A percentile compares a stretch with the other conserved stretches of the same genome.
Conservation (phyloP, 106 monocot species). For the Allium cepa region DNA sequence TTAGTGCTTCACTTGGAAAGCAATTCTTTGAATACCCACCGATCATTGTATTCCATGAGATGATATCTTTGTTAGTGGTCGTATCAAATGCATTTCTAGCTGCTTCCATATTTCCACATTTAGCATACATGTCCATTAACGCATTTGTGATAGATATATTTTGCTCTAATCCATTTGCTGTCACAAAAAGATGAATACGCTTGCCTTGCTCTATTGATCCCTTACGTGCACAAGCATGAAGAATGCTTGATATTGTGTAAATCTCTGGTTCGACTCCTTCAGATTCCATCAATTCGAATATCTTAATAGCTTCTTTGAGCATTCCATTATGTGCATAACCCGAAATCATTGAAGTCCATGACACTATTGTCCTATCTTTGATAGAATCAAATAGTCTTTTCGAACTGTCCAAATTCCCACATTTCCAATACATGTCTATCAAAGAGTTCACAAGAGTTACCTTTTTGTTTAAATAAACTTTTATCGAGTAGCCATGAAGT, state of each 20-base stretch:
- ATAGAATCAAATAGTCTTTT: conserved; percentile 39
- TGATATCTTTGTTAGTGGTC: conserved; percentile 29
- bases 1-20: conserved; percentile 54
- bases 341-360: conserved; percentile 73
- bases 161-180: conserved; percentile 32
- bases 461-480: conserved; percentile 32
- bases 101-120: conserved; percentile 52
- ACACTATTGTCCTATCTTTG: conserved; percentile 41
- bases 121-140: conserved; percentile 79
- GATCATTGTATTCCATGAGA: conserved; percentile 82
- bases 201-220: conserved; percentile 43
- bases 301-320: conserved; percentile 44
- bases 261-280: conserved; percentile 41
- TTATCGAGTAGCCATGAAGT: conserved; percentile 61
- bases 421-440: conserved; percentile 75
- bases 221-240: conserved; percentile 57
- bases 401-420: conserved; percentile 33
- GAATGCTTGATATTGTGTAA: conserved; percentile 42
- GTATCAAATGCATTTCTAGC: conserved; percentile 50
- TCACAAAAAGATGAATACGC: conserved; percentile 36
- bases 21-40: conserved; percentile 62
- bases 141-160: conserved; percentile 58
- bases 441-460: conserved; percentile 38
- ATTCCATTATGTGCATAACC: conserved; percentile 27
- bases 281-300: conserved; percentile 50